These are phyloP conservation scores for Malbranchea cinnamomea DNA, from an alignment of 2,329 filamentous ascomycete species.

Conservation along the genomic window DNA sequence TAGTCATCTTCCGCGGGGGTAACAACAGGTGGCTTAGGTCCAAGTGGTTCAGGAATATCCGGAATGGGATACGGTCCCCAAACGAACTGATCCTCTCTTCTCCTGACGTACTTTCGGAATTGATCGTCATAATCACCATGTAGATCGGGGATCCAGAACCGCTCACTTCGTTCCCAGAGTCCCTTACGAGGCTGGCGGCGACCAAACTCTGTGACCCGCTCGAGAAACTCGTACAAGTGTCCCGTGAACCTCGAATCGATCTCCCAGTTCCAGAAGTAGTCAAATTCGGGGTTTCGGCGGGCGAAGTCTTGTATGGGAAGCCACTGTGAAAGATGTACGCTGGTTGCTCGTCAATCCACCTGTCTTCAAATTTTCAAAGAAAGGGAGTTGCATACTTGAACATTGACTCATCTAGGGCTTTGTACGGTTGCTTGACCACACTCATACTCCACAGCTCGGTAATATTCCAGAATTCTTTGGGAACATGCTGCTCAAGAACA, in stretches of 20 bases:
- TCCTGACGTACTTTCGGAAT: conserved; percentile 9
- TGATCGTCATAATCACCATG: conserved; percentile 33
- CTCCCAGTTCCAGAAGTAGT: conserved; percentile 80
- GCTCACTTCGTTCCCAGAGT: conserved; percentile 43
- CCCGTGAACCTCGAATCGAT: conserved; percentile 67
- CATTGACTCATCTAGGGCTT: conserved; percentile 33
- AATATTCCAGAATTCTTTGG: conserved; percentile 54
- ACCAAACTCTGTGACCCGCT: conserved; percentile 43
- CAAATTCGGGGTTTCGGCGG: conserved; percentile 62
- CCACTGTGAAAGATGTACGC: conserved; percentile 50
- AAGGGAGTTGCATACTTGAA: conserved; percentile 25
- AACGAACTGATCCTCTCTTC: conserved; percentile 39
- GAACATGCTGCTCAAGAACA: conserved; percentile 48
- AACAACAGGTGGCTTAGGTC: conserved; percentile 46
- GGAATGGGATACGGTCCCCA: conserved; percentile 52
- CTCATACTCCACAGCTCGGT: conserved; percentile 58
- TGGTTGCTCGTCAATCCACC: conserved; percentile 17
- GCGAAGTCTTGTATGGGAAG: conserved; percentile 62
- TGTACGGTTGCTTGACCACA: conserved; percentile 34
- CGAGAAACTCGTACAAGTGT: conserved; percentile 66
- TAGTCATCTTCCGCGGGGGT: conserved; percentile 51
- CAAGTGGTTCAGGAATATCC: conserved; percentile 42
- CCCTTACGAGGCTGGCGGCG: conserved; percentile 41
- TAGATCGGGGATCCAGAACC: conserved; percentile 39
- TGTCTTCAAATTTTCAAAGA: conserved; percentile 11